These are phyloP conservation scores for Astrothelium subdiscretum DNA, from an alignment of 495 filamentous ascomycete genomes.

Conservation along the genomic window DNA sequence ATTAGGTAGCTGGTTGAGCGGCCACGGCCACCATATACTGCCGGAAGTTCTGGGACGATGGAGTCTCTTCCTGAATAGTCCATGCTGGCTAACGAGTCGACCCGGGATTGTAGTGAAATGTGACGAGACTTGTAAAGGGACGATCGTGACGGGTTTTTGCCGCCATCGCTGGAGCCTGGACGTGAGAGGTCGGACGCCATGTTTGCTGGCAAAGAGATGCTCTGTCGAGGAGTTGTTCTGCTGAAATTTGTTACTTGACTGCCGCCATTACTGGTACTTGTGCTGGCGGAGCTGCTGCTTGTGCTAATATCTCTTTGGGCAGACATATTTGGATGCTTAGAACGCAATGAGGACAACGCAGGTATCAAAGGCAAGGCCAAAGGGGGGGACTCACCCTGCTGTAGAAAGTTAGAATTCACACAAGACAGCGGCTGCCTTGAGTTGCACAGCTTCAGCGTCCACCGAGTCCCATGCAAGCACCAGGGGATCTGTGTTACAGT, in stretches of 20 bases:
- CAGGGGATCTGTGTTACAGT: not conserved
- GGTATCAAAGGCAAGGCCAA: not conserved
- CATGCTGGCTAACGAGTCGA: slow-evolving; percentile 19
- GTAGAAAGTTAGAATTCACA: not conserved
- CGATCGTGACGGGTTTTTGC: slow-evolving; percentile 1
- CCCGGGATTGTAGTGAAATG: slow-evolving; percentile 17
- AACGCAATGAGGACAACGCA: not conserved
- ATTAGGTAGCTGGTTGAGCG: slow-evolving; percentile 12
- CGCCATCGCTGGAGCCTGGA: not conserved
- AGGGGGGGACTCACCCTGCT: not conserved
- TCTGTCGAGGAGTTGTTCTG: not conserved
- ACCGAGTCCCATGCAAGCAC: not conserved
- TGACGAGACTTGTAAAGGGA: slow-evolving; percentile 17
- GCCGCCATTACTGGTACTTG: not conserved
- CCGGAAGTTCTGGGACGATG: slow-evolving; percentile 6
- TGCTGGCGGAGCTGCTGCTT: not conserved
- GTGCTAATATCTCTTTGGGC: not conserved
- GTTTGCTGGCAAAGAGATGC: not conserved
- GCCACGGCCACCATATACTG: slow-evolving; percentile 4
- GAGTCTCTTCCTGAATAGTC: slow-evolving; percentile 5
- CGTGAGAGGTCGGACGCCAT: not conserved
- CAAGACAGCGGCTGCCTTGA: not conserved
- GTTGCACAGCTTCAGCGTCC: not conserved
- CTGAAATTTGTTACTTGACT: slow-evolving; percentile 1
- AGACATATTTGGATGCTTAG: not conserved